Base-by-base conservation (phyloP, 2,329 filamentous ascomycete species). In the Venturia oleaginea region DNA sequence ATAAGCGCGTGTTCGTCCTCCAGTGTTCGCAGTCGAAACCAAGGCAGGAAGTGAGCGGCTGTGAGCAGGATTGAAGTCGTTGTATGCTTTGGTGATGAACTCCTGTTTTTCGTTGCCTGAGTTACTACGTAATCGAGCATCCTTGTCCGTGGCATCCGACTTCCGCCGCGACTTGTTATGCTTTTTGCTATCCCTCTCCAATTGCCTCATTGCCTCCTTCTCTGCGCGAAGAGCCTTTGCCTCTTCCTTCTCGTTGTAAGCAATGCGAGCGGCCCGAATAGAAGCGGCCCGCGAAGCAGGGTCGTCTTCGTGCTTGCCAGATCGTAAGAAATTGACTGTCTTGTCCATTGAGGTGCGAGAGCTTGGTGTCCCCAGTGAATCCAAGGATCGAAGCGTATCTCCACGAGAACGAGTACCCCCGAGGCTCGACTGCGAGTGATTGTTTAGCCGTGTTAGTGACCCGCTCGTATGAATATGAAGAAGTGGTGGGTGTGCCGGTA, bases 161-260 rank as follows among this genome's bases (percentile, higher is more conserved):
- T 75, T 77, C 65, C 76, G 73, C 22, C 74, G 69, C 65, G 71
- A 17, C 8, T 60, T 48, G 15, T 34, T 54, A 4, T 48, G 42
- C 27, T 67, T 65, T 30, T 68, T 64, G 32, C 54, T 59, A 37
- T 81, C 72, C 70, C 77, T 71, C 75, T 81, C 65, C 37, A 72
- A 71, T 59, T 77, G 77, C 75, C 75, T 82, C 65, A 76, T 70
- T 59, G 76, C 79, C 64, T 83, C 82, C 68, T 81, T 78, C 69
- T 84, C 80, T 57, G 79, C 74, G 68, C 83, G 83, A 61, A 76
- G 78, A 64, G 79, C 79, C 68, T 85, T 86, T 42, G 79, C 81
- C 4, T 80, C 81, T 72, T 86, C 82, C 68, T 83, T 83, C 67
- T 85, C 82, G 65, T 83, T 78, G 70, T 85, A 86, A 38, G 83